Evolutionary conservation across 257 asterid species (phyloP).

Genomic region (Solanum chiquidenum): DNA sequence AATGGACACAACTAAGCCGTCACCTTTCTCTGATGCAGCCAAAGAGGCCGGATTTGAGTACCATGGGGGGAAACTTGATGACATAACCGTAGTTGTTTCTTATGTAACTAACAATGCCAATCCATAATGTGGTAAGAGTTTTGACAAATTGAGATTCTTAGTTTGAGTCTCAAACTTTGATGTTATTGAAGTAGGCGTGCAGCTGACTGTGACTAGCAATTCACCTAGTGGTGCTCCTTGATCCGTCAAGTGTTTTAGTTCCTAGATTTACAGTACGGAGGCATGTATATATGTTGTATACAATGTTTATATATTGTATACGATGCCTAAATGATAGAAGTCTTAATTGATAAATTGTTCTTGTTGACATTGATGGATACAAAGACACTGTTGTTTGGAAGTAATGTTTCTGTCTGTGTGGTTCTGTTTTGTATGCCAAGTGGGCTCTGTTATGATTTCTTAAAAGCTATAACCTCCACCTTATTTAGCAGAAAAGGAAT

Average conservation of each 20-base stretch:
- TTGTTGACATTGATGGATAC: not conserved
- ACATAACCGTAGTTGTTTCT: not conserved
- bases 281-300: not conserved
- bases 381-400: not conserved
- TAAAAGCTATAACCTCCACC: not conserved
- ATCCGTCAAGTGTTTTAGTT: not conserved
- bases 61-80: slow-evolving; percentile 9
- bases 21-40: slow-evolving; percentile 10
- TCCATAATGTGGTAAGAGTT: not conserved
- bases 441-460: not conserved
- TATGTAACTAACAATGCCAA: not conserved
- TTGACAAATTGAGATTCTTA: not conserved
- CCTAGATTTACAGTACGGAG: not conserved
- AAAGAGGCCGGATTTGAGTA: not conserved
- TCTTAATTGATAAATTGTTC: not conserved
- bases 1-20: not conserved
- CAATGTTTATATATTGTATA: not conserved
- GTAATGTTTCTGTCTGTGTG: not conserved
- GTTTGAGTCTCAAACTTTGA: not conserved
- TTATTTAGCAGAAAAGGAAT: not conserved
- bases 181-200: not conserved
- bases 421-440: not conserved
- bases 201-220: not conserved
- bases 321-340: not conserved
- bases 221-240: not conserved